Base-by-base conservation (phyloP, 768 basidiomycete genomes). In the Tubosaeta sp. region DNA sequence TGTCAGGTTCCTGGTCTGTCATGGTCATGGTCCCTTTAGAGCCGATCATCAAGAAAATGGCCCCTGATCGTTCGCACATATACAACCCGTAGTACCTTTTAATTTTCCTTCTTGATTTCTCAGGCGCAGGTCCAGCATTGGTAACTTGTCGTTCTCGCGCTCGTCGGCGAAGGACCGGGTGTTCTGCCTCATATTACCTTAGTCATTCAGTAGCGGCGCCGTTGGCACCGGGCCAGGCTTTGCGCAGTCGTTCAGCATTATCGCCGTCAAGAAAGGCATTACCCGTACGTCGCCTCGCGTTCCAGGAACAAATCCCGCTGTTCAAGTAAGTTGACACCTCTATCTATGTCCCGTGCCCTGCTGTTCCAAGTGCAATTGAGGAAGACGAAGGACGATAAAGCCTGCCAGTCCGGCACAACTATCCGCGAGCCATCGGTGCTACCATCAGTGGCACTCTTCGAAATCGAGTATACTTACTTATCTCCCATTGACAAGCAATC, bases 21-120 rank as follows among this genome's bases (percentile, higher is more conserved):
- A 17, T 17, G 9, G 17, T 38, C 17, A 16, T 31, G 87, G 86
- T 58, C 86, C 85, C 0, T 83, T 86, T 31, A 95, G 93, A 65
- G 81, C 85, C 64, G 91, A 97, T 5, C 17, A 8, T 29, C n/a
- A n/a, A 19, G 39, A 16, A 17, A 14, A 31, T 22, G n/a, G n/a
- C 43, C 43, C 41, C 29, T 31, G 43, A 27, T 43, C 27, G n/a
- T 8, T 27, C 26, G 22, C 22, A 26, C 41, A 26, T 5, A 12
- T 44, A 17, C 26, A 29, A 27, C 12, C 22, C 22, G 22, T 22
- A 22, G 22, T 22, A 6, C 19, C 22, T 31, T 31, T 25, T 11
- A 14, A 29, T 14, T 42, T 14, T 42, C 7, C 22, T 25, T 29
- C 22, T 17, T 17, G 5, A 12, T 13, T 41, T 41, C 39, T 25